These are phyloP conservation scores for Epichloe scottii DNA, from an alignment of 2,329 filamentous ascomycete species.

Conservation along the genomic window DNA sequence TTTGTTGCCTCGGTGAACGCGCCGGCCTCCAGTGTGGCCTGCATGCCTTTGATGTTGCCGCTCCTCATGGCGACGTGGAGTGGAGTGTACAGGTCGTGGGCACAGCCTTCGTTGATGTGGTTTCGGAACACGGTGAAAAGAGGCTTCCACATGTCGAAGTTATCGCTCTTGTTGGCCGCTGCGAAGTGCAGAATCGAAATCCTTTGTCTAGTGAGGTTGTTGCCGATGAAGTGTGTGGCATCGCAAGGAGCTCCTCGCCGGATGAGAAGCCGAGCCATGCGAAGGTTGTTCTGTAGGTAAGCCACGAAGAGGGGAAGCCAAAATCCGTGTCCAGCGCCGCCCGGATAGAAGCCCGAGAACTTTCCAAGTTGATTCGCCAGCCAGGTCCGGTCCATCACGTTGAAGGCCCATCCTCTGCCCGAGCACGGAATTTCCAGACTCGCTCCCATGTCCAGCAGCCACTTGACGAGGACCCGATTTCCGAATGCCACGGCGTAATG, in stretches of 20 bases:
- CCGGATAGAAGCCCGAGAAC: background rate
- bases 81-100: background rate
- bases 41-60: background rate
- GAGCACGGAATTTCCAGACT: background rate
- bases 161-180: background rate
- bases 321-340: background rate
- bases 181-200: background rate
- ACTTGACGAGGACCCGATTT: background rate
- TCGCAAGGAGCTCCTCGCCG: background rate
- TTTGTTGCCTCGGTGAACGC: background rate
- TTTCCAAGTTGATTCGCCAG: background rate
- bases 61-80: background rate
- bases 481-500: background rate
- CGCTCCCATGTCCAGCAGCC: background rate
- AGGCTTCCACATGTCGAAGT: background rate
- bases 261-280: background rate
- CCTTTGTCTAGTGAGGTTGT: too few species aligned
- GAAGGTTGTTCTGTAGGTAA: background rate
- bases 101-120: background rate
- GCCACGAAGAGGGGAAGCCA: constrained; percentile 3
- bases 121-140: background rate
- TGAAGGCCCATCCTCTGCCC: background rate
- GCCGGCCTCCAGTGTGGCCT: background rate
- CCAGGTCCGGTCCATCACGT: background rate
- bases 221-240: background rate